Conservation (phyloP, 2,329 filamentous ascomycete species). For the Bipolaris sorokiniana region DNA sequence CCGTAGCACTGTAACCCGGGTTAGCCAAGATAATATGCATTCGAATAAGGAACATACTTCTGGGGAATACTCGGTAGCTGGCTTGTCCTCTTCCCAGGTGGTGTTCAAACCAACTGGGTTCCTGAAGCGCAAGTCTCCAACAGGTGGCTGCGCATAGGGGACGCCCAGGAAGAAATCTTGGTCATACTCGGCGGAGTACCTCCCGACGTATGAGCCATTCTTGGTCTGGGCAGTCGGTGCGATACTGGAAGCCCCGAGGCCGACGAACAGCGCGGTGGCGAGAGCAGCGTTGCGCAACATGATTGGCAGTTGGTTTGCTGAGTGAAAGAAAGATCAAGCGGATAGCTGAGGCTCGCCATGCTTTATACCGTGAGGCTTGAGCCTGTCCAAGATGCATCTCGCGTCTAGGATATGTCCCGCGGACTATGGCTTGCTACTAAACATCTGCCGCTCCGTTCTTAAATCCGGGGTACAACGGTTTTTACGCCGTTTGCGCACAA, state of each 20-base stretch:
- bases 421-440: background rate
- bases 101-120: constrained; percentile 56
- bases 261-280: constrained; percentile 20
- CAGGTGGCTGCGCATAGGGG: constrained; percentile 53
- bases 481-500: constrained; percentile 4
- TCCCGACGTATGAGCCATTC: constrained; percentile 53
- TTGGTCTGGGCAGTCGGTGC: constrained; percentile 47
- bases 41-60: constrained; percentile 16
- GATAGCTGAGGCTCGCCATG: constrained; percentile 6
- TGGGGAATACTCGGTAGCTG: constrained; percentile 45
- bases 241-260: constrained; percentile 17
- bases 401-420: background rate
- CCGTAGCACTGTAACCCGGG: constrained; percentile 42
- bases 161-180: constrained; percentile 57
- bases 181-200: constrained; percentile 49
- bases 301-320: constrained; percentile 2
- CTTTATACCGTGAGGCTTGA: constrained; percentile 10
- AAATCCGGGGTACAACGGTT: constrained; percentile 13
- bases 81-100: constrained; percentile 45
- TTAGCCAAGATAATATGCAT: constrained; percentile 9
- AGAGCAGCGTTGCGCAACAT: constrained; percentile 25
- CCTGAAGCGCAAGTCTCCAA: constrained; percentile 58
- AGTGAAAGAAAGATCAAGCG: background rate
- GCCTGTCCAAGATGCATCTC: background rate
- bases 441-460: constrained; percentile 10